These are phyloP conservation scores for Aureobasidium zeae DNA, from an alignment of 2,329 filamentous ascomycete species.

Conservation along the genomic window DNA sequence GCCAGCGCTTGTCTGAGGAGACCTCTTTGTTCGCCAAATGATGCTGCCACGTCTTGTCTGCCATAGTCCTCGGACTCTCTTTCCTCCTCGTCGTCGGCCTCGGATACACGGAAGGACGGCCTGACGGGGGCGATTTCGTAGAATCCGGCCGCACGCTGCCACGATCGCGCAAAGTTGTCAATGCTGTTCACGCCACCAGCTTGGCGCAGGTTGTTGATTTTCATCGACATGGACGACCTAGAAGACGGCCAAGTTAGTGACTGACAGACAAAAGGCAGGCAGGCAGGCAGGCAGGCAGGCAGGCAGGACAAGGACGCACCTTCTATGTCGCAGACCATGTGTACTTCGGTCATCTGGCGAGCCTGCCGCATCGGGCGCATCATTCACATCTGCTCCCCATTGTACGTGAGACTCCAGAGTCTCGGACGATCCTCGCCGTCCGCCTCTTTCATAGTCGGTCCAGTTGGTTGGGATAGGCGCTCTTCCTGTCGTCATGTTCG, in stretches of 20 bases:
- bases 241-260: background rate
- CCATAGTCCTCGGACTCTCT: constrained; percentile 32
- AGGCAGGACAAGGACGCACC: constrained; percentile 17
- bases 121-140: constrained; percentile 75
- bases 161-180: constrained; percentile 84
- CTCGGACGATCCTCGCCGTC: constrained; percentile 33
- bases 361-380: constrained; percentile 14
- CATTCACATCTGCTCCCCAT: constrained; percentile 14
- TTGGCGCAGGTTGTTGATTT: constrained; percentile 48
- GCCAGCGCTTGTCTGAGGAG: constrained; percentile 34
- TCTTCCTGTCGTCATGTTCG: constrained; percentile 13
- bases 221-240: constrained; percentile 42
- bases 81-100: constrained; percentile 41
- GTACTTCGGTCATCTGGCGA: constrained; percentile 9
- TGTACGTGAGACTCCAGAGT: constrained; percentile 13
- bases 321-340: constrained; percentile 25
- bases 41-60: constrained; percentile 21
- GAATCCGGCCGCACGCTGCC: constrained; percentile 84
- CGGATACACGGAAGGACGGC: constrained; percentile 55
- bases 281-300: too few species aligned
- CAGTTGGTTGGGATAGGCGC: constrained; percentile 35
- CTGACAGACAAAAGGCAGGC: background rate
- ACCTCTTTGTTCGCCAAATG: constrained; percentile 33
- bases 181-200: constrained; percentile 89
- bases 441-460: constrained; percentile 37